Evolutionary conservation across 768 basidiomycete species (phyloP).

Genomic region (Filobasidium floriforme): DNA sequence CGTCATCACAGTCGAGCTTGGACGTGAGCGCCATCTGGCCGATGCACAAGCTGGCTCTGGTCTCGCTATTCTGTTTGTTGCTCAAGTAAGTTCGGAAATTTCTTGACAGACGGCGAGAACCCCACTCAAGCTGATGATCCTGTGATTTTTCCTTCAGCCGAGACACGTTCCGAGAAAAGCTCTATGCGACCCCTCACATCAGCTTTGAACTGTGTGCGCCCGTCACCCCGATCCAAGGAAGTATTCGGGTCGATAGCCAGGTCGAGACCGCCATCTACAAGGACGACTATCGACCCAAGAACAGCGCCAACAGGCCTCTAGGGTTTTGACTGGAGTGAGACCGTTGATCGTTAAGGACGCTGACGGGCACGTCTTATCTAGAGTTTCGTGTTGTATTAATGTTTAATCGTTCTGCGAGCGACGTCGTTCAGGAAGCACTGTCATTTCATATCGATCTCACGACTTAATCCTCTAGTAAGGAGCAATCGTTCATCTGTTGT

Average conservation of each 20-base stretch:
- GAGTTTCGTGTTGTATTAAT: too few species aligned
- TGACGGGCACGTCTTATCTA: too few species aligned
- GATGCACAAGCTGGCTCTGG: constrained; percentile 2
- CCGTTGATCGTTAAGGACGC: too few species aligned
- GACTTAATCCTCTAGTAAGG: too few species aligned
- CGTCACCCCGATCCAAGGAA: background rate
- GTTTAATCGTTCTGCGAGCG: too few species aligned
- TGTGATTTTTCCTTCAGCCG: background rate
- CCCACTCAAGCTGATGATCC: background rate
- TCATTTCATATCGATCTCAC: too few species aligned
- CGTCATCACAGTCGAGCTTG: background rate
- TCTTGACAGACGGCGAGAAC: background rate
- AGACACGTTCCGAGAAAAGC: background rate
- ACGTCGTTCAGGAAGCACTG: too few species aligned
- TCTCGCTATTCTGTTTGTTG: constrained; percentile 1
- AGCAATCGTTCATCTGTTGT: too few species aligned
- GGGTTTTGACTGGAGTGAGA: too few species aligned
- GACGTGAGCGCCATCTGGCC: constrained; percentile 1
- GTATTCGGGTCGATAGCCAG: background rate
- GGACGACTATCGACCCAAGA: background rate
- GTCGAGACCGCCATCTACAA: background rate
- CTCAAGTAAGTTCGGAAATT: background rate
- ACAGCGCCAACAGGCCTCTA: background rate
- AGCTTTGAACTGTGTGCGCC: background rate
- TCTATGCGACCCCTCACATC: background rate